These are phyloP conservation scores for Salvia rosmarinus DNA, from an alignment of 257 asterid genomes.

Conservation along the genomic window DNA sequence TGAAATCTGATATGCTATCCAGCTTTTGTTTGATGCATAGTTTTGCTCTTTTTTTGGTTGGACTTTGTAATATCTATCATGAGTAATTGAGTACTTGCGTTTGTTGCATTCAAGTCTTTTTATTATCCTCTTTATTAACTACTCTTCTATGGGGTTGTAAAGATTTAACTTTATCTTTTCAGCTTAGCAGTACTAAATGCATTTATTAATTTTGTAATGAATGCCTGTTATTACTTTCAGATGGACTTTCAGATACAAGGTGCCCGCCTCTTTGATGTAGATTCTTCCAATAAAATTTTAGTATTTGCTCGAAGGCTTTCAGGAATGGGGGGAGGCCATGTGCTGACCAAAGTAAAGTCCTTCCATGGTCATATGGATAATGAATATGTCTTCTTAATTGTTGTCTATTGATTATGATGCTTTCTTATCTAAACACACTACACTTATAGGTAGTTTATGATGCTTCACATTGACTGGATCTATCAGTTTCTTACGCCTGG, in stretches of 20 bases:
- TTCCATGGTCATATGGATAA: constrained; percentile 30
- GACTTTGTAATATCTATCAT: neutral
- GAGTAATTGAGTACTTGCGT: constrained; percentile 5
- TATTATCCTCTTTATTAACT: constrained; percentile 17
- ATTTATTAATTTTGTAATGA: constrained; percentile 5
- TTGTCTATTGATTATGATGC: constrained; percentile 3
- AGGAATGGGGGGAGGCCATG: constrained; percentile 67
- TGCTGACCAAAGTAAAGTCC: constrained; percentile 75
- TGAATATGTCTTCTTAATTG: constrained; percentile 13
- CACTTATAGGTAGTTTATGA: neutral
- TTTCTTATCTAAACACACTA: neutral
- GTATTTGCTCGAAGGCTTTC: constrained; percentile 74
- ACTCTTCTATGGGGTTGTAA: constrained; percentile 1
- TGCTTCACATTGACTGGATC: constrained; percentile 8
- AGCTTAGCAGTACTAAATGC: neutral
- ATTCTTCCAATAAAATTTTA: constrained; percentile 51
- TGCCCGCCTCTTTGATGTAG: constrained; percentile 85
- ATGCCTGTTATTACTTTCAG: constrained; percentile 44
- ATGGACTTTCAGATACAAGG: constrained; percentile 66
- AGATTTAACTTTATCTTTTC: constrained; percentile 16
- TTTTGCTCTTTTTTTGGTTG: neutral
- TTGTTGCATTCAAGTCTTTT: neutral
- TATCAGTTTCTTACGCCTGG: constrained; percentile 18
- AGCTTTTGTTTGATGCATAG: too few relatives aligned
- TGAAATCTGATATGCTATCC: too few relatives aligned